Evolutionary conservation across 2,329 filamentous ascomycete genomes (phyloP), one percentile per base, ranked within the genome.

Genomic region (Elsinoe ampelina): DNA sequence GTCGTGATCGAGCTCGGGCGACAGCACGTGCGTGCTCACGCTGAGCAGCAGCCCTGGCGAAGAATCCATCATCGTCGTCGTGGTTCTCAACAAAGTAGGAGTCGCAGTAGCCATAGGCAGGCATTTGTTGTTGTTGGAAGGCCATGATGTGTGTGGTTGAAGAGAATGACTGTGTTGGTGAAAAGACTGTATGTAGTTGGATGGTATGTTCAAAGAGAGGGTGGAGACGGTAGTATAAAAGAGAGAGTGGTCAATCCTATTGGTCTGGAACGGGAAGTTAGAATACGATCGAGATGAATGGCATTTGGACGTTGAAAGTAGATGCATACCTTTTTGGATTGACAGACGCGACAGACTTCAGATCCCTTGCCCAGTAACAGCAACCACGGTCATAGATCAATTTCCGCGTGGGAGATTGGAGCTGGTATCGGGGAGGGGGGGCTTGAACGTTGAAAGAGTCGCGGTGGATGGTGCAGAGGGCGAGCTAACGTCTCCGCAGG

Each of bases 1-100:
- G 85, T 68, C 92, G 88, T 73, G 96, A 92, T 66, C 85, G 84
- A 73, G 92, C 84, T 68, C 87, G 84, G 59, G 87, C 86, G 65
- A 93, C 76, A 67, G 89, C 81, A 72, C 86, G 89, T 64, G 85
- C 82, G 60, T 88, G 84, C 66, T 93, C 87, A 67, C 86, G 83
- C 59, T 84, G 77, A 61, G 84, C 84, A 63, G 88, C 80, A 61
- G 83, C 82, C 63, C 72, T 67, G 45, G 73, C 74, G 73, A 73
- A 77, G 55, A 76, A 60, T 48, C 74, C 77, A 52, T 80, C 77
- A 58, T 82, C 78, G 60, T 79, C 73, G 57, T 79, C 75, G 61
- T 78, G 75, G 60, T 76, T 77, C 64, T 87, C 84, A 57, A 85
- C 80, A 65, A 86, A 86, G 72, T 79, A 86, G 58, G 79, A 83